phyloP scores from a whole-genome alignment of 495 filamentous ascomycete species.

The Neurospora sp. region DNA sequence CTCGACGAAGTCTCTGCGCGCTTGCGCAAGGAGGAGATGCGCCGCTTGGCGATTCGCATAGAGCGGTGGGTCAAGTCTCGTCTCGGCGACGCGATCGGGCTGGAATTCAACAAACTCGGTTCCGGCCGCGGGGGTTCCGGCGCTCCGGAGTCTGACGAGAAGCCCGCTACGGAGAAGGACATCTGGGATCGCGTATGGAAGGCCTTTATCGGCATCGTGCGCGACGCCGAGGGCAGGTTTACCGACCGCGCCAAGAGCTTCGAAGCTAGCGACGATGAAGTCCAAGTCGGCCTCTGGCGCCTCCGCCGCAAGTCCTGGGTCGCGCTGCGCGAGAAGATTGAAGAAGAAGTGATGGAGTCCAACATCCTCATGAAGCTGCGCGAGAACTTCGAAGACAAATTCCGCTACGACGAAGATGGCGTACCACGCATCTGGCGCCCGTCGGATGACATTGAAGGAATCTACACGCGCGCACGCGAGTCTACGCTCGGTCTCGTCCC shows the following conservation, averaged over 20 bases:
- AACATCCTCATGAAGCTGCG: conserved; percentile 91
- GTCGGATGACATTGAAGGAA: conserved; percentile 90
- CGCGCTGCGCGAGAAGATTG: conserved; percentile 78
- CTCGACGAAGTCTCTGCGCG: conserved; percentile 74
- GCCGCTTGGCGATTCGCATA: conserved; percentile 76
- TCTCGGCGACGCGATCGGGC: conserved; percentile 73
- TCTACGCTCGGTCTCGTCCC: conserved; percentile 85
- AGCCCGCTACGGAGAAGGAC: conserved; percentile 61
- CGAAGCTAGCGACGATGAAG: conserved; percentile 83
- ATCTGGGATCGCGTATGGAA: conserved; percentile 96
- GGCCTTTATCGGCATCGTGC: conserved; percentile 73
- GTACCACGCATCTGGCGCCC: conserved; percentile 96
- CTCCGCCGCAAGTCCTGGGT: conserved; percentile 89
- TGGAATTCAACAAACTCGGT: conserved; percentile 91
- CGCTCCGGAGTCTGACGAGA: conserved; percentile 67
- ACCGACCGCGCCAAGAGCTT: conserved; percentile 82
- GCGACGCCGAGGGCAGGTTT: conserved; percentile 76
- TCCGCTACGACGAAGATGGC: conserved; percentile 91
- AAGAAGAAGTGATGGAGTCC: conserved; percentile 96
- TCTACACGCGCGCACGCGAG: conserved; percentile 84
- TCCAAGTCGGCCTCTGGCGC: conserved; percentile 87
- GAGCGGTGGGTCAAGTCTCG: conserved; percentile 88
- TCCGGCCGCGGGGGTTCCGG: conserved; percentile 72
- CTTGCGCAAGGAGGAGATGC: conserved; percentile 88
- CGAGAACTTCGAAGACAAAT: conserved; percentile 98